Conservation (phyloP, 495 filamentous ascomycete genomes). For the Penicillium crystallinum region DNA sequence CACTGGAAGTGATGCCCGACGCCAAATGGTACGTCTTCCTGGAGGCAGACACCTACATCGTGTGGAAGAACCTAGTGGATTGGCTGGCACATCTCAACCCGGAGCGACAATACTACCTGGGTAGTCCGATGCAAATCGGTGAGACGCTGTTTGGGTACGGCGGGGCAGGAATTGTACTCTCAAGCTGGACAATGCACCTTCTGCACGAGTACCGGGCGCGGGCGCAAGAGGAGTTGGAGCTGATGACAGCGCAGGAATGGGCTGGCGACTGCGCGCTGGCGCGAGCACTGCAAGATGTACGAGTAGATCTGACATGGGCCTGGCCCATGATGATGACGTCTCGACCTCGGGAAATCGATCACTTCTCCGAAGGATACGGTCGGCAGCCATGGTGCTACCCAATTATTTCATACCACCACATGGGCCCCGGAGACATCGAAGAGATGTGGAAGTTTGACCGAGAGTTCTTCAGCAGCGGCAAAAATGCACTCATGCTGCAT, state of each 20-base stretch:
- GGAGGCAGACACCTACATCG: constrained; percentile 59
- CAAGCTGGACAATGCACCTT: constrained; percentile 18
- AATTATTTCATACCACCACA: constrained; percentile 46
- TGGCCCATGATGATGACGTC: constrained; percentile 38
- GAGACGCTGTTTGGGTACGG: constrained; percentile 53
- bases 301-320: constrained; percentile 28
- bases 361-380: constrained; percentile 33
- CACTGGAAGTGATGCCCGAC: constrained; percentile 47
- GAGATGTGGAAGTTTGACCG: constrained; percentile 43
- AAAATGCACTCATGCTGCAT: constrained; percentile 27
- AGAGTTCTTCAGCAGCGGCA: constrained; percentile 37
- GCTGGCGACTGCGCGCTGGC: constrained; percentile 39
- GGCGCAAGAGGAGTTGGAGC: constrained; percentile 21
- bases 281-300: constrained; percentile 32
- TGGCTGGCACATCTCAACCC: constrained; percentile 51
- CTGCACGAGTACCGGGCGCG: constrained; percentile 16
- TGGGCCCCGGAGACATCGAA: constrained; percentile 36
- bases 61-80: constrained; percentile 57
- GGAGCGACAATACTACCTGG: constrained; percentile 48
- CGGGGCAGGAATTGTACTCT: constrained; percentile 55
- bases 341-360: constrained; percentile 34
- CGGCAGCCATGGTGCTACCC: constrained; percentile 47
- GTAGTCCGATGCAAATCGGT: constrained; percentile 39
- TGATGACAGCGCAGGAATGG: constrained; percentile 28
- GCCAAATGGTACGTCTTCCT: constrained; percentile 62